Conservation (phyloP, 129 eudicot species). For the Tagetes erecta region DNA sequence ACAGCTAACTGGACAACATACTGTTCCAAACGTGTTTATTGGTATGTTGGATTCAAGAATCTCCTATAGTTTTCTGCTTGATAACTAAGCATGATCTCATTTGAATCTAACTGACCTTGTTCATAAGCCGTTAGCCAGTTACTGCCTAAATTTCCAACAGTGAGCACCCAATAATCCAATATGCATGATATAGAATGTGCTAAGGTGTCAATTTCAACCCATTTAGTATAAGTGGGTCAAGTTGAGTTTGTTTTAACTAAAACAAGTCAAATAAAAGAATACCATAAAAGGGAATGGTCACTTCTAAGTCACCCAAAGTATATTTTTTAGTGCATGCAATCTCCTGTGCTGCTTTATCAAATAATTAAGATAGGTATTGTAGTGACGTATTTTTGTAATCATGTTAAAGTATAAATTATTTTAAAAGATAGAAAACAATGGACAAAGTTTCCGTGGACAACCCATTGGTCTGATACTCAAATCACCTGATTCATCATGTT, state of each 20-base stretch:
- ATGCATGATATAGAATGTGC: neutral
- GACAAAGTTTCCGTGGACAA: no score
- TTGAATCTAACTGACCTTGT: neutral
- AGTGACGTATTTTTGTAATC: no score
- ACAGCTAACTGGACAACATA: constrained; percentile 81
- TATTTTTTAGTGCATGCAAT: neutral
- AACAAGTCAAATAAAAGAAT: neutral
- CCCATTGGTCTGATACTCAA: neutral
- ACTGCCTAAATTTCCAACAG: neutral
- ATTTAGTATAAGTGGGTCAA: neutral
- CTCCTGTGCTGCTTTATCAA: no score
- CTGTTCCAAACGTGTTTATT: constrained; percentile 92
- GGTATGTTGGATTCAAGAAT: constrained; percentile 48
- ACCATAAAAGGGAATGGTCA: neutral
- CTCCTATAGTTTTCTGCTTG: neutral
- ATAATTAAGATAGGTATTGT: no score
- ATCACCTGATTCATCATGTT: no score
- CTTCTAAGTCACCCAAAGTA: neutral
- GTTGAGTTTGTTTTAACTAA: neutral
- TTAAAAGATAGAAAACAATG: no score
- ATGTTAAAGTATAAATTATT: no score
- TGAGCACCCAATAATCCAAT: neutral
- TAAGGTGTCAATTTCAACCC: neutral
- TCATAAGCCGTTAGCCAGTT: neutral
- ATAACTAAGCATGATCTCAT: neutral